A percentile compares a stretch with the other conserved stretches of the same genome.
These are phyloP conservation scores for Eimeria sp. DNA, from an alignment of 169 alveolate species.

Conservation along the genomic window DNA sequence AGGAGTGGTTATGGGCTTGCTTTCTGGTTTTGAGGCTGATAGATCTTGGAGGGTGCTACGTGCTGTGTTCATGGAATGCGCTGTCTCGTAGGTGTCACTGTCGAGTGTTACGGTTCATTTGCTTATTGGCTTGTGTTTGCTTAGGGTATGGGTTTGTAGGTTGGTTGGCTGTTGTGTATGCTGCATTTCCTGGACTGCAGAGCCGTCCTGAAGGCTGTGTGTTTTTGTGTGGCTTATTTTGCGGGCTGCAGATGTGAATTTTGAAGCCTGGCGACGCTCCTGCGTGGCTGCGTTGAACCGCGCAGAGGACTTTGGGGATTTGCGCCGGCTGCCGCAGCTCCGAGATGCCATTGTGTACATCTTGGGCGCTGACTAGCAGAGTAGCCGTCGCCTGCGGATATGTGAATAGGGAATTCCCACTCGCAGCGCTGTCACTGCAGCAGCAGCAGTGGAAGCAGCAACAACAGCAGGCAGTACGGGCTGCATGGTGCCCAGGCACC, in stretches of 20 bases:
- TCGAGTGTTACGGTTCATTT: background rate
- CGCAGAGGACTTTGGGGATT: slow-evolving; percentile 52
- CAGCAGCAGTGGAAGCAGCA: background rate
- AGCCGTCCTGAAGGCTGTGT: background rate
- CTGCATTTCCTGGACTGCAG: background rate
- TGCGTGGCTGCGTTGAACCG: slow-evolving; percentile 68
- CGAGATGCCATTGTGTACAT: slow-evolving; percentile 64
- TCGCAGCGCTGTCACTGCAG: slow-evolving; percentile 2
- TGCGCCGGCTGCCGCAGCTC: slow-evolving; percentile 66
- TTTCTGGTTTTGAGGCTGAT: background rate
- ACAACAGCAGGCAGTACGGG: slow-evolving; percentile 28
- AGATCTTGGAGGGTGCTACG: background rate
- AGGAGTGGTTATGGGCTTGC: background rate
- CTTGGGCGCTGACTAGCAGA: slow-evolving; percentile 52
- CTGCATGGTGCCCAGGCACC: slow-evolving; percentile 19
- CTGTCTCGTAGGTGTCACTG: background rate
- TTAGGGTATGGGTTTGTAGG: no score
- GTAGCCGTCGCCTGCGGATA: background rate
- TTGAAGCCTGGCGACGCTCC: slow-evolving; percentile 51
- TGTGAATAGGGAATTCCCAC: slow-evolving; percentile 28
- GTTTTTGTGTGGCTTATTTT: background rate
- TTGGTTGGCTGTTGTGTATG: background rate
- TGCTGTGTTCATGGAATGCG: background rate
- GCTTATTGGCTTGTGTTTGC: background rate
- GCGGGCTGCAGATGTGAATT: slow-evolving; percentile 19